Conservation (phyloP, 1,284 basidiomycete genomes). For the Sporisorium iseilematis-ciliati region DNA sequence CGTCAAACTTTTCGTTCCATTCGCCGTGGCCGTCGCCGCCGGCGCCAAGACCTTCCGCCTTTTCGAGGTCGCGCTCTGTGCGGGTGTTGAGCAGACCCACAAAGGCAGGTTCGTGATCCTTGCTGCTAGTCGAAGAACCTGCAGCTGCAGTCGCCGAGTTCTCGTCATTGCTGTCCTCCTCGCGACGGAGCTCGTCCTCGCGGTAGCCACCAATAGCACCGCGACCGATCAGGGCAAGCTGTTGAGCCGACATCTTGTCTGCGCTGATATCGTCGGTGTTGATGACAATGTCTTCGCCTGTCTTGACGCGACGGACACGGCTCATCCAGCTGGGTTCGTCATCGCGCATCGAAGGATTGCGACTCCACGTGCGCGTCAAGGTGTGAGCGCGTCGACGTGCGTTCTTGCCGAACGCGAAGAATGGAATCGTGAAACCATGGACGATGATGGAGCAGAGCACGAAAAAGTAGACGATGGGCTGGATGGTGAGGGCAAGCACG, state of each 20-base stretch:
- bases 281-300: constrained; percentile 56
- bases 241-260: constrained; percentile 56
- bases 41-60: constrained; percentile 31
- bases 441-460: constrained; percentile 67
- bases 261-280: constrained; percentile 52
- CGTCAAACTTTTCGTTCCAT: constrained; percentile 29
- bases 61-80: constrained; percentile 59
- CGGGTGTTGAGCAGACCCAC: constrained; percentile 51
- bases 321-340: constrained; percentile 66
- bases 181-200: constrained; percentile 55
- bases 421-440: constrained; percentile 69
- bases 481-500: constrained; percentile 64
- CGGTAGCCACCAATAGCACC: constrained; percentile 61
- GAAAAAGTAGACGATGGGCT: constrained; percentile 69
- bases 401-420: constrained; percentile 66
- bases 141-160: constrained; percentile 28
- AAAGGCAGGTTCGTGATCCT: constrained; percentile 22
- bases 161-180: constrained; percentile 33
- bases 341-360: constrained; percentile 52
- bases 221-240: constrained; percentile 60
- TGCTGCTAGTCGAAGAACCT: constrained; percentile 27
- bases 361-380: constrained; percentile 61
- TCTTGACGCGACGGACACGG: constrained; percentile 53
- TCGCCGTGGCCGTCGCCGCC: constrained; percentile 11
- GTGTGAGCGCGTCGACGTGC: constrained; percentile 59